These are phyloP conservation scores for Leptomonas seymouri DNA, from an alignment of 208 protist species.

Conservation along the genomic window DNA sequence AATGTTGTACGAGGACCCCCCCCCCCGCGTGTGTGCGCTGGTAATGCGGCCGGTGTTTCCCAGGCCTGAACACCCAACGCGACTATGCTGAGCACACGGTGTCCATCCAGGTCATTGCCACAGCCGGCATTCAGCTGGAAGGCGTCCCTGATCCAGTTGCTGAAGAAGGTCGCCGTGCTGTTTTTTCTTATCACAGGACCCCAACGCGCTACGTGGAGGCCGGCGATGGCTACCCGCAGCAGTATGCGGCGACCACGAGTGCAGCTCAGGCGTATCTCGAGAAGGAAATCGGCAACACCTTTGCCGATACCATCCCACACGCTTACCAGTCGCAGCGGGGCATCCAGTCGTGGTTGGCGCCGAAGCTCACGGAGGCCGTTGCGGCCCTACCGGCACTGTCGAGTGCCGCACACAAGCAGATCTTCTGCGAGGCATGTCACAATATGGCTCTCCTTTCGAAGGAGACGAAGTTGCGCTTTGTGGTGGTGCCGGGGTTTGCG, in stretches of 20 bases:
- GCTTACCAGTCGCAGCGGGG: conserved; percentile 59
- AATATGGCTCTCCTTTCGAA: conserved; percentile 13
- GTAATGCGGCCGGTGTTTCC: conserved; percentile 52
- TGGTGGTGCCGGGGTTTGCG: conserved; percentile 38
- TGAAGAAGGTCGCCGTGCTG: conserved; percentile 25
- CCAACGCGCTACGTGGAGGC: conserved; percentile 33
- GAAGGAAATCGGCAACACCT: conserved; percentile 3
- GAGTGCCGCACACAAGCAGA: conserved; percentile 5
- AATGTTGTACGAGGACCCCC: conserved; percentile 19
- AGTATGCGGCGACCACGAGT: conserved; percentile 32
- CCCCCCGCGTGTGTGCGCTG: conserved; percentile 16
- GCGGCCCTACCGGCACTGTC: conserved; percentile 18
- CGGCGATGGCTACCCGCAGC: conserved; percentile 42
- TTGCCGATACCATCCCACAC: conserved; percentile 30
- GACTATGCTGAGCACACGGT: conserved; percentile 44
- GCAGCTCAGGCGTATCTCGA: conserved; percentile 19
- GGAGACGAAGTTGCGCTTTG: conserved; percentile 28
- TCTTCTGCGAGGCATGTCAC: conserved; percentile 16
- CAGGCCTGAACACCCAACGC: conserved; percentile 39
- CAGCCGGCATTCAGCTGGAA: not conserved
- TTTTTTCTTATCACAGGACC: conserved; percentile 58
- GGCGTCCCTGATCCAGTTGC: not conserved
- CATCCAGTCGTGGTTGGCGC: conserved; percentile 46
- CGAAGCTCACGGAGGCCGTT: conserved; percentile 32
- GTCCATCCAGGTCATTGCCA: conserved; percentile 44